Percentiles rank a stretch among this genome's conserved stretches.
phyloP scores from a whole-genome alignment of 495 filamentous ascomycete genomes.

The Aspergillus sparsus region DNA sequence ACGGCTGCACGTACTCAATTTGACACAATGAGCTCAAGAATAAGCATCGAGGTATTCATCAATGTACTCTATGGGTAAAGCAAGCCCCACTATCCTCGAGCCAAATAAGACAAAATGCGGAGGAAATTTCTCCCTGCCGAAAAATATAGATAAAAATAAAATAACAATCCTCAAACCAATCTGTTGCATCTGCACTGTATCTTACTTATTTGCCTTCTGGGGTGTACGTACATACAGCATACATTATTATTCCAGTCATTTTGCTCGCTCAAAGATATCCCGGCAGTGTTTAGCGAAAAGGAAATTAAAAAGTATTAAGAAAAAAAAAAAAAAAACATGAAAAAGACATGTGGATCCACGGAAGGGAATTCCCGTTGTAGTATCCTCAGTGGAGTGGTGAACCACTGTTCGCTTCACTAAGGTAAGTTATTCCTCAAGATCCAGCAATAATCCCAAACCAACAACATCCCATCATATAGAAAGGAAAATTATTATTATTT shows the following conservation, averaged over 20 bases:
- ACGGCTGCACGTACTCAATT: slow-evolving; percentile 10
- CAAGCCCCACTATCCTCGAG: slow-evolving; percentile 11
- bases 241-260: no score
- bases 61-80: slow-evolving; percentile 1
- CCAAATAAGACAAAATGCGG: background rate
- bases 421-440: background rate
- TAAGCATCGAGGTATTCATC: slow-evolving; percentile 5
- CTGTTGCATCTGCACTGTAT: no score
- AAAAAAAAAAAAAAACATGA: background rate
- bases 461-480: background rate
- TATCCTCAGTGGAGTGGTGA: slow-evolving; percentile 2
- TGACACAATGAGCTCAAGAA: slow-evolving; percentile 14
- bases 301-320: background rate
- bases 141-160: no score
- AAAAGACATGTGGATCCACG: slow-evolving; percentile 21
- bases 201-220: no score
- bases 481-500: no score
- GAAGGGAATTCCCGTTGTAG: slow-evolving; percentile 19
- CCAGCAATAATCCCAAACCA: no score
- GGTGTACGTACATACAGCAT: no score
- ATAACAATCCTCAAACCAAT: no score
- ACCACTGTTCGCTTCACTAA: background rate
- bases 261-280: no score
- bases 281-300: background rate
- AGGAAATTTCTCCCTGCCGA: background rate